Conservation (phyloP, 208 protist genomes). For the Crithidia sp. region DNA sequence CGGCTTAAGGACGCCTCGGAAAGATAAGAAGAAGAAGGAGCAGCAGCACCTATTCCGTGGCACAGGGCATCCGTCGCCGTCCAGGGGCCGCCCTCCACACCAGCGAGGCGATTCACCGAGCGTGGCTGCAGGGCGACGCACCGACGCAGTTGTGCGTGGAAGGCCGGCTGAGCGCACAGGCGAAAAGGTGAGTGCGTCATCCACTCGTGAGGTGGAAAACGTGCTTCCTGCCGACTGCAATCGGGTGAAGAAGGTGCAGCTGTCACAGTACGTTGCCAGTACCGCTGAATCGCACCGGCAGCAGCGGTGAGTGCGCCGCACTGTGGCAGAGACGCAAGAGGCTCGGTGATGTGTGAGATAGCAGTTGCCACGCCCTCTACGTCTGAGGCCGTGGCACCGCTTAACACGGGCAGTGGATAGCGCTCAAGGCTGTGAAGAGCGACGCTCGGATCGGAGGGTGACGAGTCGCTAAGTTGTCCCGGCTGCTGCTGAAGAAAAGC, state of each 20-base stretch:
- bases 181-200: constrained; percentile 35
- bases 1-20: background rate
- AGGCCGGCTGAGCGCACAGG: constrained; percentile 14
- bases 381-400: constrained; percentile 18
- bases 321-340: background rate
- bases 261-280: background rate
- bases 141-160: constrained; percentile 20
- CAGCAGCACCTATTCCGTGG: constrained; percentile 21
- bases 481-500: constrained; percentile 6
- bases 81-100: background rate
- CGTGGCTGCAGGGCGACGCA: background rate
- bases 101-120: background rate
- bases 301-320: background rate
- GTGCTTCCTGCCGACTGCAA: background rate
- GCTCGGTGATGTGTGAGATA: background rate
- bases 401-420: constrained; percentile 28
- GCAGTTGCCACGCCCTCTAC: background rate
- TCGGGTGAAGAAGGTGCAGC: background rate
- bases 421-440: constrained; percentile 11
- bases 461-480: background rate
- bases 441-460: background rate
- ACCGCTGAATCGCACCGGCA: constrained; percentile 2
- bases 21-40: background rate
- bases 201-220: background rate
- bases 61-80: constrained; percentile 23